These are phyloP conservation scores for Neurospora hispaniola DNA, from an alignment of 495 filamentous ascomycete genomes.

Conservation along the genomic window DNA sequence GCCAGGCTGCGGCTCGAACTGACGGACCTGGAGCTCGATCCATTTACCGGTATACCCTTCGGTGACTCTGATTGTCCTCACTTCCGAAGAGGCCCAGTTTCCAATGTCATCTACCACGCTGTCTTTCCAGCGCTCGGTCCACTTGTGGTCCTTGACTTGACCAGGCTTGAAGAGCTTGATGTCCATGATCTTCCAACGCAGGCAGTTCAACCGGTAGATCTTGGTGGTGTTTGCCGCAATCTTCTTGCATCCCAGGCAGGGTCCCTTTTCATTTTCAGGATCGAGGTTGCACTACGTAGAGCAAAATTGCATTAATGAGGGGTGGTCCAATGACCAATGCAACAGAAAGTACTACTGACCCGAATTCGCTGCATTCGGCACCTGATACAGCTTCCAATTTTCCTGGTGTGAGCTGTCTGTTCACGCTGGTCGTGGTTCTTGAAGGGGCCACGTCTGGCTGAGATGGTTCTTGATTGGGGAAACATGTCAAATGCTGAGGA, in stretches of 20 bases:
- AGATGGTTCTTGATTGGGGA: slow-evolving; percentile 11
- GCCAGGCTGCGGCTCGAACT: slow-evolving; percentile 36
- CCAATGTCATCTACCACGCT: slow-evolving; percentile 38
- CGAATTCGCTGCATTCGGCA: slow-evolving; percentile 47
- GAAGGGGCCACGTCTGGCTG: slow-evolving; percentile 39
- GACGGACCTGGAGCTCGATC: slow-evolving; percentile 33
- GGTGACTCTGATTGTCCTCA: slow-evolving; percentile 32
- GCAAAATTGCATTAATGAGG: slow-evolving; percentile 4
- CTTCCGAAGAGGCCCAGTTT: slow-evolving; percentile 35
- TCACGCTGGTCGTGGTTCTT: slow-evolving; percentile 32
- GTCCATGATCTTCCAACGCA: slow-evolving; percentile 42
- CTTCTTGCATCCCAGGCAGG: slow-evolving; percentile 39
- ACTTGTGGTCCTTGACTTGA: slow-evolving; percentile 38
- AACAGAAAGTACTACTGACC: slow-evolving; percentile 21
- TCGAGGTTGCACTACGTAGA: slow-evolving; percentile 34
- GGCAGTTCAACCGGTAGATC: slow-evolving; percentile 35
- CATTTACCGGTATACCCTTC: slow-evolving; percentile 34
- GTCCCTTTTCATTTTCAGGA: slow-evolving; percentile 27
- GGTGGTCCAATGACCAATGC: not conserved
- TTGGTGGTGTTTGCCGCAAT: slow-evolving; percentile 25
- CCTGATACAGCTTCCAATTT: slow-evolving; percentile 40
- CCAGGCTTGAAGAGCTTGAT: slow-evolving; percentile 40
- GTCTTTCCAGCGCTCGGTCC: slow-evolving; percentile 42
- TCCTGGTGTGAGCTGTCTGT: slow-evolving; percentile 39
- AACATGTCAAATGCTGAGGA: slow-evolving; percentile 8